A percentile compares a stretch with the other conserved stretches of the same genome.
Evolutionary conservation across 768 basidiomycete genomes (phyloP).

Genomic region (Termitomyces sp.): DNA sequence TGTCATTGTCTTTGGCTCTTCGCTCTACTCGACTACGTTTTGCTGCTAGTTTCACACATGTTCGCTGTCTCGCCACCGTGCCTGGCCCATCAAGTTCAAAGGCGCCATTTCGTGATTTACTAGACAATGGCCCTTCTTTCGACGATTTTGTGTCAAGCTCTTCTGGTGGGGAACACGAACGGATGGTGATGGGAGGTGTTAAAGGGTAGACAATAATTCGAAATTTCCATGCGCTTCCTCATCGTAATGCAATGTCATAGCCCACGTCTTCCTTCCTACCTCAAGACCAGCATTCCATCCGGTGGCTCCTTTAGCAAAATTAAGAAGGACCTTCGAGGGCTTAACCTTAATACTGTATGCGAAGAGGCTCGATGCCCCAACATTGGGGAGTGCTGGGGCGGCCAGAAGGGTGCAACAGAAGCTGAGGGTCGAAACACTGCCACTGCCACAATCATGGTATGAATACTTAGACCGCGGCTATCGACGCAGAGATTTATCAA

Average conservation of each 20-base stretch:
- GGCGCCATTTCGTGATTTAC: slow-evolving; percentile 43
- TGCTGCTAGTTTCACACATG: slow-evolving; percentile 24
- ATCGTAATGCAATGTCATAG: slow-evolving; percentile 32
- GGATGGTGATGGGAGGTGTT: slow-evolving; percentile 69
- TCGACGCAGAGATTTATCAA: neutral
- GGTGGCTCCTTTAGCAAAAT: slow-evolving; percentile 87
- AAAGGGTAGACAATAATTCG: slow-evolving; percentile 41
- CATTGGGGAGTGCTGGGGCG: slow-evolving; percentile 99
- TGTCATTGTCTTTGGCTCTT: slow-evolving; percentile 3
- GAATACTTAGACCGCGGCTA: slow-evolving; percentile 11
- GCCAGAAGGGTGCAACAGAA: slow-evolving; percentile 61
- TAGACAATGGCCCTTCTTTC: slow-evolving; percentile 68
- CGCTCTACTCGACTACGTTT: slow-evolving; percentile 10
- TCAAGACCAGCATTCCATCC: slow-evolving; percentile 91
- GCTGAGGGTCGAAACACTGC: slow-evolving; percentile 77
- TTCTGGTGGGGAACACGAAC: slow-evolving; percentile 45
- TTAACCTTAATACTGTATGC: slow-evolving; percentile 93
- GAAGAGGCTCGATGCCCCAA: slow-evolving; percentile 99
- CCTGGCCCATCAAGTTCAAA: slow-evolving; percentile 34
- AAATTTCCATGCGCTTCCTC: neutral
- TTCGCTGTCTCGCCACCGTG: slow-evolving; percentile 46
- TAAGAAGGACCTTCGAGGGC: slow-evolving; percentile 90
- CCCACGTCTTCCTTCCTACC: slow-evolving; percentile 79
- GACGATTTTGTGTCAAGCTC: slow-evolving; percentile 69
- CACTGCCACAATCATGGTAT: slow-evolving; percentile 98